A percentile compares a stretch with the other conserved stretches of the same genome.
Conservation (phyloP, 192 early-diverging fungal species). For the Mortierella antarctica region DNA sequence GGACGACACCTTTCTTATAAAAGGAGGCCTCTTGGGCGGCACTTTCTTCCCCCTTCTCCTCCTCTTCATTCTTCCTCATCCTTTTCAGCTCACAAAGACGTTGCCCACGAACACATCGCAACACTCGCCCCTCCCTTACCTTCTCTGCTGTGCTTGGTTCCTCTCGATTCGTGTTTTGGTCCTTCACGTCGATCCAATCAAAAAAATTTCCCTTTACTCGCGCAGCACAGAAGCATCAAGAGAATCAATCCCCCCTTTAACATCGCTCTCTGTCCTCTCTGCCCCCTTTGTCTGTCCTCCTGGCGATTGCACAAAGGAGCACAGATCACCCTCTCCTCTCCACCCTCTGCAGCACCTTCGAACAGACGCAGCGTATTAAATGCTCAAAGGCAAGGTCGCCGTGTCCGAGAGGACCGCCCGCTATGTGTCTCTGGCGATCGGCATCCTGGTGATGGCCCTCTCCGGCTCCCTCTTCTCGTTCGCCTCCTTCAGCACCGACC, state of each 20-base stretch:
- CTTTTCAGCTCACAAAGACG: not conserved
- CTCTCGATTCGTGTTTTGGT: not conserved
- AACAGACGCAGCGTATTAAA: not conserved
- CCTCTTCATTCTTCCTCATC: not conserved
- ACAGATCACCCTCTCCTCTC: not conserved
- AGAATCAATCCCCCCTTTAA: not conserved
- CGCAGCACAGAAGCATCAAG: not conserved
- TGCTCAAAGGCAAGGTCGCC: not conserved
- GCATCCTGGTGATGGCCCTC: conserved; percentile 46
- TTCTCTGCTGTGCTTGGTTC: not conserved
- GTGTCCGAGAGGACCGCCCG: conserved; percentile 36
- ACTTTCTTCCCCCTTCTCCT: no score
- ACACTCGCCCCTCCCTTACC: not conserved
- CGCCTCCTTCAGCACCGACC: conserved; percentile 43
- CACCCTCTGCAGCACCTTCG: not conserved
- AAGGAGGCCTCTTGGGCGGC: not conserved
- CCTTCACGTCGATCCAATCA: not conserved
- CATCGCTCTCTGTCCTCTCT: not conserved
- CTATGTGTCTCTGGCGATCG: conserved; percentile 35
- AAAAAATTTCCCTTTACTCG: no score
- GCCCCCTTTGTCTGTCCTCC: not conserved
- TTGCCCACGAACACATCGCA: no score
- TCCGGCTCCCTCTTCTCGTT: conserved; percentile 51
- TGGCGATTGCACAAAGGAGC: not conserved
- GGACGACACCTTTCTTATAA: not conserved